These are phyloP conservation scores for Corylus heterophylla DNA, from an alignment of 306 rosid genomes.

Conservation along the genomic window DNA sequence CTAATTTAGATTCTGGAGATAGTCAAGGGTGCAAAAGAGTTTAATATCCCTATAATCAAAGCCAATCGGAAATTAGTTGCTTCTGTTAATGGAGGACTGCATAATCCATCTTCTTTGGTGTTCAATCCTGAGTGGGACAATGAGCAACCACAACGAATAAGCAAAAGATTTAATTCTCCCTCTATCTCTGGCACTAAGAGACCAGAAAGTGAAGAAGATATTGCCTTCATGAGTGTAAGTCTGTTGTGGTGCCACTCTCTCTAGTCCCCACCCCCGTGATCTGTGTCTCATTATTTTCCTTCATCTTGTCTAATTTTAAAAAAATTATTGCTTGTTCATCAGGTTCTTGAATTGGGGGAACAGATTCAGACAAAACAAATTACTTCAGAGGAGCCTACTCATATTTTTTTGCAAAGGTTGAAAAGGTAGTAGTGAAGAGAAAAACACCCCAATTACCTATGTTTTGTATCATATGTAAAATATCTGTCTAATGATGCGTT, in stretches of 20 bases:
- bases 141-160: constrained; percentile 12
- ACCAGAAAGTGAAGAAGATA: constrained; percentile 66
- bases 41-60: constrained; percentile 54
- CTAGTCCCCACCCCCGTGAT: too few species aligned
- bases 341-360: constrained; percentile 79
- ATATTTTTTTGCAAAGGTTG: constrained; percentile 60
- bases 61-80: constrained; percentile 63
- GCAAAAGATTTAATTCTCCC: constrained; percentile 52
- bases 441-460: constrained; percentile 10
- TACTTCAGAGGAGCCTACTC: constrained; percentile 68
- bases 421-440: constrained; percentile 47
- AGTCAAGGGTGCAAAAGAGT: constrained; percentile 45
- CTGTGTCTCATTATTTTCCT: background rate
- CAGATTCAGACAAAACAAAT: constrained; percentile 66
- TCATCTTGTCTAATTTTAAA: constrained; percentile 9
- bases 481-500: constrained; percentile 6
- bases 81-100: constrained; percentile 62
- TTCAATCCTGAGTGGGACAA: constrained; percentile 60
- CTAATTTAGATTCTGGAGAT: constrained; percentile 49
- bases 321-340: constrained; percentile 4
- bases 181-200: constrained; percentile 31
- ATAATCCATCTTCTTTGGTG: constrained; percentile 56
- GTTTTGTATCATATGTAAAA: constrained; percentile 2
- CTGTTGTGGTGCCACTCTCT: background rate
- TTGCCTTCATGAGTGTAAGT: constrained; percentile 74